These are phyloP conservation scores for Vicia villosa DNA, from an alignment of 306 rosid genomes.

Conservation along the genomic window DNA sequence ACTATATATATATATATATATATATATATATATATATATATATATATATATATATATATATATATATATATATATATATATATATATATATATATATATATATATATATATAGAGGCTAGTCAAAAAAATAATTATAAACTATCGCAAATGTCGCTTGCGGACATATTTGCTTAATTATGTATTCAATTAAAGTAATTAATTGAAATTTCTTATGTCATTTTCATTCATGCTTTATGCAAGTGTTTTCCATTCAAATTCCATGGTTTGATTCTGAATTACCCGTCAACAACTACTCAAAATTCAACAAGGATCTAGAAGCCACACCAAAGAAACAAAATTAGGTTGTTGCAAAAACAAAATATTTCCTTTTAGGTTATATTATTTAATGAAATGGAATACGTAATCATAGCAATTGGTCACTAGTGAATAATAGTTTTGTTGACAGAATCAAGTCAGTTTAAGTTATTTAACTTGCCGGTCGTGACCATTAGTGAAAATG, in stretches of 20 bases:
- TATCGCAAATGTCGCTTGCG: too few species aligned
- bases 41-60: too few species aligned
- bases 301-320: not conserved
- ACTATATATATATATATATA: too few species aligned
- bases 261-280: not conserved
- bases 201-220: not conserved
- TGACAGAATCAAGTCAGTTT: not conserved
- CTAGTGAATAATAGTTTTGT: slow-evolving; percentile 1
- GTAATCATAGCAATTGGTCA: slow-evolving; percentile 7
- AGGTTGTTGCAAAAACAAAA: not conserved
- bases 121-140: too few species aligned
- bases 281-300: not conserved
- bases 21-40: too few species aligned
- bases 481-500: not conserved
- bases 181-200: not conserved
- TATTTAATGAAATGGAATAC: slow-evolving; percentile 23
- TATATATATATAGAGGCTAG: too few species aligned
- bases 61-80: too few species aligned
- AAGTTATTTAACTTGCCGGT: not conserved
- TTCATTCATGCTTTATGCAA: not conserved
- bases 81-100: too few species aligned
- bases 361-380: not conserved
- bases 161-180: not conserved
- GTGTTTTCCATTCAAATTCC: not conserved
- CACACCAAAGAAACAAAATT: not conserved